These are phyloP conservation scores for Colletotrichum sp. DNA, from an alignment of 2,329 filamentous ascomycete species.

Conservation along the genomic window DNA sequence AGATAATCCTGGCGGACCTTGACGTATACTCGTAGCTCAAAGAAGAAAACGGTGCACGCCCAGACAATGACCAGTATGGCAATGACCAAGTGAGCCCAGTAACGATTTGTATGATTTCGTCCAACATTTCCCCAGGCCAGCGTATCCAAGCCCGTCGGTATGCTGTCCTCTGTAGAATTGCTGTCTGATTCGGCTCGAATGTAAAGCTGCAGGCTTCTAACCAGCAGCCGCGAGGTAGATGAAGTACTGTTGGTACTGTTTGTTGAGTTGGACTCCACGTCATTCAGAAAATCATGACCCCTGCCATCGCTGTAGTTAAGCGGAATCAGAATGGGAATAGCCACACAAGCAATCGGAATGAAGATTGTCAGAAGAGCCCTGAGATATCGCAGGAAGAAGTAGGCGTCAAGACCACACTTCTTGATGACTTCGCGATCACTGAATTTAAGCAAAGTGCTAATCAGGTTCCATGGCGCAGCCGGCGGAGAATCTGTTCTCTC, in stretches of 20 bases:
- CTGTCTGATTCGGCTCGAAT: slow-evolving; percentile 36
- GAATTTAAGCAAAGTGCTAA: slow-evolving; percentile 69
- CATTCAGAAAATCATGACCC: slow-evolving; percentile 56
- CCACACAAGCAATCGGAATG: slow-evolving; percentile 76
- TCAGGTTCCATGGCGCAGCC: slow-evolving; percentile 52
- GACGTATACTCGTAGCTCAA: slow-evolving; percentile 86
- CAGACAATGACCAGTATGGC: slow-evolving; percentile 80
- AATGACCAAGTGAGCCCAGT: slow-evolving; percentile 85
- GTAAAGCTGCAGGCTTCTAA: slow-evolving; percentile 20
- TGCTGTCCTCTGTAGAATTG: slow-evolving; percentile 21
- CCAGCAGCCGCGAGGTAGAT: background rate
- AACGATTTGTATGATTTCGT: slow-evolving; percentile 66
- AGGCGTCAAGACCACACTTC: slow-evolving; percentile 94
- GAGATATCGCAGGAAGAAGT: slow-evolving; percentile 93
- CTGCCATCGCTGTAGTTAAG: slow-evolving; percentile 79
- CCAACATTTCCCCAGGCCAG: slow-evolving; percentile 89
- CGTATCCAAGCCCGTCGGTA: slow-evolving; percentile 72
- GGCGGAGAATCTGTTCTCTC: slow-evolving; percentile 82
- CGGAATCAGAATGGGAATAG: slow-evolving; percentile 85
- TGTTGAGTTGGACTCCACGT: background rate
- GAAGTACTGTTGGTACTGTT: background rate
- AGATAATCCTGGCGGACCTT: slow-evolving; percentile 93
- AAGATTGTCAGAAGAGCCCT: slow-evolving; percentile 86
- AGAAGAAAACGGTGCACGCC: slow-evolving; percentile 86
- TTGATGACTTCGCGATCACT: slow-evolving; percentile 84